Base-by-base conservation (phyloP, 106 monocot species). In the Allium cepa region DNA sequence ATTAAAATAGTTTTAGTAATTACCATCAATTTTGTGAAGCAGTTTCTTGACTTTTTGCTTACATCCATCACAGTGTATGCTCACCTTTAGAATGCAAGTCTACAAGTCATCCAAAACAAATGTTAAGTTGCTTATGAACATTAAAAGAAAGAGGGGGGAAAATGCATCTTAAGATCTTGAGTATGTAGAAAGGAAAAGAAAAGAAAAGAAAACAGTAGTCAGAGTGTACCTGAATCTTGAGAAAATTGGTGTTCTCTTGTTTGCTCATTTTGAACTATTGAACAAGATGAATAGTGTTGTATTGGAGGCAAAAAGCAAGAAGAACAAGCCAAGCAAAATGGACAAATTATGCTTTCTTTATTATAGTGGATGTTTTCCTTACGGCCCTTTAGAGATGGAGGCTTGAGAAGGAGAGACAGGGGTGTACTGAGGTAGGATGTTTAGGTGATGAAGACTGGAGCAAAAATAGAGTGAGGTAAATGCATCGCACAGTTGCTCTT, bases 41-140 rank as follows among this genome's bases (percentile, higher is more conserved):
- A 88, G 72, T 47, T 88, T 88, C 81, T 81, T 88, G 67, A 88
- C 88, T 59, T 88, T 81, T 79, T 84, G 78, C 73, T 84, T 88
- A 67, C 88, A 88, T 47, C 88, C 88, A 64, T 88, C 88, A 69
- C 88, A 88, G 73, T 88, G 83, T 47, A 88, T 84, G 84, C 79
- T 81, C 73, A 88, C 88, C 64, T 81, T 88, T 26, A 88, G 79
- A 62, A 81, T 71, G 66, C 80, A 88, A 8, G 78, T 84, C 88
- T 88, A 78, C 71, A 57, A 67, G 26, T 22, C n/a, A 10, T 9
- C 14, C 17, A 60, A 60, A 10, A 18, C 18, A 15, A 60, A 60
- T 22, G 9, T 9, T 22, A 60, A 36, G 5, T 5, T 36, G 36
- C 36, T 15, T 17, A 60, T 22, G 22, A 17, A 15, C n/a, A 60